Base-by-base conservation (phyloP, 495 filamentous ascomycete genomes). In the Pyronema omphalodes region DNA sequence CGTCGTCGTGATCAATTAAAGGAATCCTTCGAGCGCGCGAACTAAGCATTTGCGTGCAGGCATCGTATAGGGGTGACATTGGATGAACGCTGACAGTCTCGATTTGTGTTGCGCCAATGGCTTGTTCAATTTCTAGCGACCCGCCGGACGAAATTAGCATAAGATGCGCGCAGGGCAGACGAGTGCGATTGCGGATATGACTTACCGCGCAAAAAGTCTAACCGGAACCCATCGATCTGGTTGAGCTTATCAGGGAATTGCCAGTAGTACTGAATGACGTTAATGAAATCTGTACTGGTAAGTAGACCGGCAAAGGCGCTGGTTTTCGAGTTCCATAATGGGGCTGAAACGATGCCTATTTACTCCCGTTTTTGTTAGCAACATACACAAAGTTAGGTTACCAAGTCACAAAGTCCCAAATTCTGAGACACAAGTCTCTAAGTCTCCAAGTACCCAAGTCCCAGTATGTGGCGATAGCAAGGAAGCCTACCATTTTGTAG, bases 201-300 rank as follows among this genome's bases (percentile, higher is more conserved):
- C 23, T 51, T 71, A 94, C 88, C 88, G 75, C 88, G 76, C 49
- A 99, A 78, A 63, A 85, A 94, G 71, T 85, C 88, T 48, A 99
- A 71, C 36, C 86, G 84, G 69, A 99, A 96, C 64, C 94, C 83
- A 63, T 96, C 91, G 63, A 96, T 82, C 63, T 88, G 76, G 53
- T 80, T 78, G 52, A 99, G 74, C 9, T 86, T 81, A 44, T 89
- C 85, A 12, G 93, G 93, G 61, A 89, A 93, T 70, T 96, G 89
- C 80, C 91, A 96, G 71, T 96, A 96, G 68, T 96, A 99, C 69
- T 96, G 93, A 51, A 99, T 93, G 53, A 99, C 83, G 66, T 99
- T 99, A 72, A 99, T 84, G 67, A 91, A 99, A 68, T 99, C 91
- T 57, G 86, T 91, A 45, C 86, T 93, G 17, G 91, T 96, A 62